Percentiles rank a stretch among this genome's conserved stretches.
phyloP scores from a whole-genome alignment of 208 protist genomes.

The Kentomonas sorsogonicus region DNA sequence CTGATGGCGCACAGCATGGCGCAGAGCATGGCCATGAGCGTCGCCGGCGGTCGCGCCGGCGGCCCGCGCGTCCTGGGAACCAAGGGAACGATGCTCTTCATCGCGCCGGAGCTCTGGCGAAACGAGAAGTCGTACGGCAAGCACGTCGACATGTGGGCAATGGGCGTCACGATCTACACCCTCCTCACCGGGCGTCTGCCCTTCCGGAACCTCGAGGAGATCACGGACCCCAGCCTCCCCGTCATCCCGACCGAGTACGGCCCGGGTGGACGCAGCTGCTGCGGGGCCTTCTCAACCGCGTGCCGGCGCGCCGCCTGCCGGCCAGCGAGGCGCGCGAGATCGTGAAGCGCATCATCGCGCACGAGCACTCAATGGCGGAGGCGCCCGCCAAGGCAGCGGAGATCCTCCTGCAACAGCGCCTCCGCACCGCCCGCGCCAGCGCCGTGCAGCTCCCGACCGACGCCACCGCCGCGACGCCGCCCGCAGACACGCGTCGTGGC shows the following conservation, averaged over 20 bases:
- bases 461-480: no score
- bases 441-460: no score
- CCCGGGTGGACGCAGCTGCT: conserved; percentile 45
- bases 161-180: conserved; percentile 87
- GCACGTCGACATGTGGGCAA: conserved; percentile 83
- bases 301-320: conserved; percentile 50
- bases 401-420: no score
- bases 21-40: conserved; percentile 32
- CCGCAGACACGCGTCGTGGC: no score
- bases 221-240: conserved; percentile 29
- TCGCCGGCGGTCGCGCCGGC: conserved; percentile 21
- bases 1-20: conserved; percentile 55
- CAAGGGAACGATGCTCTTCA: conserved; percentile 76
- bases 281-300: conserved; percentile 60
- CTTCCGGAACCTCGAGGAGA: conserved; percentile 77
- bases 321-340: conserved; percentile 19
- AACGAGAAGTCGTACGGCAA: conserved; percentile 55
- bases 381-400: no score
- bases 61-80: conserved; percentile 37
- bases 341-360: background rate
- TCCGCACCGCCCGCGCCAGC: no score
- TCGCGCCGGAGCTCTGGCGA: conserved; percentile 66
- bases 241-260: conserved; percentile 27
- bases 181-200: conserved; percentile 90
- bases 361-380: no score